Evolutionary conservation across 768 basidiomycete genomes (phyloP), one percentile per base, ranked within the genome.

Genomic region (Zangia roseola): DNA sequence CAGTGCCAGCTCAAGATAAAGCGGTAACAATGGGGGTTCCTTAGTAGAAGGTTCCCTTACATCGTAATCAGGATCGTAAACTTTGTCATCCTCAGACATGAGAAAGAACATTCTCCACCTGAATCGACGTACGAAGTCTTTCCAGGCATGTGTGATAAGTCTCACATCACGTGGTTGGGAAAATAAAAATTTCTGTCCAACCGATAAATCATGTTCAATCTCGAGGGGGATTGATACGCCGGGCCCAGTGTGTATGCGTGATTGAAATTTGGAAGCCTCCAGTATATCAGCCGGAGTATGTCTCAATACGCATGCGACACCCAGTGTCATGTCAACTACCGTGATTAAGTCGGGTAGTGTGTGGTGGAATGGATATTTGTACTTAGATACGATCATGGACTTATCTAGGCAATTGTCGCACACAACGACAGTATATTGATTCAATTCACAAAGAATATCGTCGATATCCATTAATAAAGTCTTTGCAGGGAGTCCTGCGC

Each of bases 1-100:
- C 5, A 56, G 4, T 0, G 49, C 52, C 0, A 39, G 2, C 12
- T 57, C 45, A 0, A 43, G 0, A 21, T 54, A 54, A 0, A 17
- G 25, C 35, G 55, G 55, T 43, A 54, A 4, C 1, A 19, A 0
- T 2, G 56, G 56, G 4, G 52, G 56, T 0, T 36, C 10, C 20
- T 47, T 47, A 0, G 13, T 33, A 6, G 51, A 50, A 13, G 33
- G 41, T 1, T 4, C 6, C 0, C 33, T 0, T 26, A 57, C 56
- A 8, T 57, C 56, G 2, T 54, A 57, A 5, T 57, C 56, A 0
- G 52, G 46, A 33, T 57, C 56, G n/a, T 57, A 57, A 6, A 10
- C 3, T 28, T 10, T 28, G 4, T 28, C 28, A 6, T 28, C 12
- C 7, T n/a, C n/a, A n/a, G n/a, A n/a, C 5, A 28, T 28, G 12